Evolutionary conservation across 1,139 yeast species (phyloP).

Genomic region (Blastobotrys proliferans): DNA sequence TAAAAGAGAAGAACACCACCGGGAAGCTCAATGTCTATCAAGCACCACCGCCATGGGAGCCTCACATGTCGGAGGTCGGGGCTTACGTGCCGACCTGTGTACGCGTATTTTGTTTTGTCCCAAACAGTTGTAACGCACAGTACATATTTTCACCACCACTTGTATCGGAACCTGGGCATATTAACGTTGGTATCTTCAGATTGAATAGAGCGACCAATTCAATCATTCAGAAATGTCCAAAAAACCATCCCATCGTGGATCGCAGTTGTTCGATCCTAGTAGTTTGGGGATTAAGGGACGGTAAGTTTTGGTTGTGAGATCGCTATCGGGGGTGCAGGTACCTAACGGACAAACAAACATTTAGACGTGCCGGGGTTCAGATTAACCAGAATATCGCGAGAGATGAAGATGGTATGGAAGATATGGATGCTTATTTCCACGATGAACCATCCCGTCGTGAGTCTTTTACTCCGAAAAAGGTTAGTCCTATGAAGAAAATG

Average conservation of each 20-base stretch:
- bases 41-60: too few species aligned
- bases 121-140: too few species aligned
- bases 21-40: too few species aligned
- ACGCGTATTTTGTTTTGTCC: too few species aligned
- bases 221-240: constrained; percentile 2
- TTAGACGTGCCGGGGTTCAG: constrained; percentile 45
- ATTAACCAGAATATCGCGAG: constrained; percentile 49
- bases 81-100: too few species aligned
- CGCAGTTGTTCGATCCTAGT: constrained; percentile 7
- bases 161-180: too few species aligned
- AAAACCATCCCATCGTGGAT: neutral
- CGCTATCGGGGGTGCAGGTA: neutral
- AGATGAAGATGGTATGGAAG: constrained; percentile 75
- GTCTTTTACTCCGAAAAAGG: neutral
- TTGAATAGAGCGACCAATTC: too few species aligned
- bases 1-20: too few species aligned
- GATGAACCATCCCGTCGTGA: constrained; percentile 18
- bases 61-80: too few species aligned
- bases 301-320: constrained; percentile 4
- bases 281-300: constrained; percentile 11
- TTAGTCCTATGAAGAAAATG: constrained; percentile 2
- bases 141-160: too few species aligned
- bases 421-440: constrained; percentile 69
- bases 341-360: neutral
- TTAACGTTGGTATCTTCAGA: too few species aligned